Base-by-base conservation (phyloP, 2,329 filamentous ascomycete genomes). In the Cadophora malorum region DNA sequence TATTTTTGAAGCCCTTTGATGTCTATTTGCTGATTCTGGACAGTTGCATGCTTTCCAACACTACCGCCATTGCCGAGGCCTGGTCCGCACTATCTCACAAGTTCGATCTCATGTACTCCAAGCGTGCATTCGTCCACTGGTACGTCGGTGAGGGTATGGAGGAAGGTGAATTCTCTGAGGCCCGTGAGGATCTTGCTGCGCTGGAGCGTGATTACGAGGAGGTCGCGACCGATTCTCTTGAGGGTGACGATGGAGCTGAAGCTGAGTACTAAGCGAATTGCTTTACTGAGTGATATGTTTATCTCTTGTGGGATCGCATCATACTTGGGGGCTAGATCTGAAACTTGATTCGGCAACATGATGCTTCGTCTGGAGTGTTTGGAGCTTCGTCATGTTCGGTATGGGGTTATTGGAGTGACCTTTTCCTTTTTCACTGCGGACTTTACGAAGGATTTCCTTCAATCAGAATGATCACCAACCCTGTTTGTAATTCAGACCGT, bases 81-180 rank as follows among this genome's bases (percentile, higher is more conserved):
- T 99, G 96, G 96, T 94, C 92, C 72, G 94, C 94, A 74, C 89
- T 99, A 73, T 96, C 94, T 71, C 89, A 91, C 88, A 99, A 99
- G 86, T 99, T 99, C 86, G 96, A 99, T 80, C 93, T 99, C 81
- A 99, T 99, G 96, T 97, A 98, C 90, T 96, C 93, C 82, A 99
- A 99, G 91, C 96, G 96, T 86, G 96, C 96, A 71, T 99, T 99
- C 84, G 96, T 99, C 74, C 96, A 99, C 86, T 99, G 96, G 96
- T 99, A 98, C 79, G 96, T 99, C 80, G 96, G 96, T 85, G 96
- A 98, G 88, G 96, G 96, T 90, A 99, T 99, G 96, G 96, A 99
- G 88, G 96, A 99, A 83, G 96, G 96, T 83, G 96, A 99, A 84
- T 99, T 99, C 89, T 97, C 93, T 67, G 96, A 99, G 87, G 96